A percentile compares a stretch with the other conserved stretches of the same genome.
These are phyloP conservation scores for Metschnikowia hibisci DNA, from an alignment of 805 yeast genomes.

Conservation along the genomic window DNA sequence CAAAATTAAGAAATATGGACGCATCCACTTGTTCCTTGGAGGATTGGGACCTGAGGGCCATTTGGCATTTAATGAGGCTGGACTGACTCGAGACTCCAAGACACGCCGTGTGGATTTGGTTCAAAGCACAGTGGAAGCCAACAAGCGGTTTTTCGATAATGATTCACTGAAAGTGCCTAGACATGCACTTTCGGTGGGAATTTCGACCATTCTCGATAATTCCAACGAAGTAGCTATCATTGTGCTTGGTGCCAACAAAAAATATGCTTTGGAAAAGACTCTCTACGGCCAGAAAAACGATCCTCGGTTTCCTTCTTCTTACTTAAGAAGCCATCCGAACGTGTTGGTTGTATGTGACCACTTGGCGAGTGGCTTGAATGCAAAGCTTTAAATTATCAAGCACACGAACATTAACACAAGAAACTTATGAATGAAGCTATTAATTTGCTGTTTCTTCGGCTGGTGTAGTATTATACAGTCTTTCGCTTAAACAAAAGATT, in stretches of 20 bases:
- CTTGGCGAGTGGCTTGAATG: conserved; percentile 40
- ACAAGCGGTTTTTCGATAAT: conserved; percentile 48
- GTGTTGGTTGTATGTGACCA: conserved; percentile 46
- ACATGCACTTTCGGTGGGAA: conserved; percentile 52
- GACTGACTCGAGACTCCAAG: conserved; percentile 41
- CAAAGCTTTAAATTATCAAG: conserved; percentile 37
- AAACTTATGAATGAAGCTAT: too few species aligned
- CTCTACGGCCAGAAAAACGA: conserved; percentile 35
- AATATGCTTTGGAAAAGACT: conserved; percentile 45
- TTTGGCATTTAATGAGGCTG: conserved; percentile 57
- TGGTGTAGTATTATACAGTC: too few species aligned
- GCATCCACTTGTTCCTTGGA: conserved; percentile 52
- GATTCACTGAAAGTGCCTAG: conserved; percentile 47
- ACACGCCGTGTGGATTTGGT: conserved; percentile 49
- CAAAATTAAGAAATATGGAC: conserved; percentile 44
- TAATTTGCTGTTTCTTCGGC: too few species aligned
- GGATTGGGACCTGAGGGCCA: conserved; percentile 63
- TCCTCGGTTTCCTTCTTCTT: conserved; percentile 46
- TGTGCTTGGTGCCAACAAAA: conserved; percentile 48
- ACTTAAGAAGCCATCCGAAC: conserved; percentile 45
- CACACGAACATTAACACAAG: too few species aligned
- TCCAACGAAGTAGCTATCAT: conserved; percentile 50
- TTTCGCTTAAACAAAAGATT: too few species aligned
- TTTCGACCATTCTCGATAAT: conserved; percentile 52
- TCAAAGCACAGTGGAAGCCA: conserved; percentile 48